These are phyloP conservation scores for Fusarium fracticaudum DNA, from an alignment of 2,329 filamentous ascomycete genomes.

Conservation along the genomic window DNA sequence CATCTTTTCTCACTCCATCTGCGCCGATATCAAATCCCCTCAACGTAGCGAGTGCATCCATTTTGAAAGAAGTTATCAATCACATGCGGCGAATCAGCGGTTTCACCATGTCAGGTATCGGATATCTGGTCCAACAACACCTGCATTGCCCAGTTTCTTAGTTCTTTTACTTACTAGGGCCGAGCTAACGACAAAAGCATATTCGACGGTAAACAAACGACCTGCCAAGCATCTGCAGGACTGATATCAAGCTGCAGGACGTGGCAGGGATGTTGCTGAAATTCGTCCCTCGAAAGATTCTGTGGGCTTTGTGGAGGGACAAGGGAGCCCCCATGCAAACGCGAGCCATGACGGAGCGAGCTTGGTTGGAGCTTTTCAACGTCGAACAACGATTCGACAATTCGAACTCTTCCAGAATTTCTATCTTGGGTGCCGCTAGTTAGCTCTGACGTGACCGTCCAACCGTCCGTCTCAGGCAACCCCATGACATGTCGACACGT, in stretches of 20 bases:
- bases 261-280: slow-evolving; percentile 22
- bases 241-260: slow-evolving; percentile 24
- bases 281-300: slow-evolving; percentile 24
- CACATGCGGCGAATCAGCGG: neutral
- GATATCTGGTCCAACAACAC: neutral
- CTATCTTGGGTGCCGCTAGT: slow-evolving; percentile 35
- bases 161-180: neutral
- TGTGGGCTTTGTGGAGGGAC: slow-evolving; percentile 38
- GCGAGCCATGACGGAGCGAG: slow-evolving; percentile 36
- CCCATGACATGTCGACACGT: slow-evolving; percentile 39
- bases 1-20: slow-evolving; percentile 15
- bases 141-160: neutral
- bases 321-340: slow-evolving; percentile 27
- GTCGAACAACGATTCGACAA: slow-evolving; percentile 41
- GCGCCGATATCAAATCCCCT: slow-evolving; percentile 3
- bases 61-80: neutral
- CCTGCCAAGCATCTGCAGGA: slow-evolving; percentile 29
- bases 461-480: slow-evolving; percentile 30
- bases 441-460: slow-evolving; percentile 40
- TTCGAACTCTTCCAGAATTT: slow-evolving; percentile 46
- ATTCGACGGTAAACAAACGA: slow-evolving; percentile 8
- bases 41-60: neutral
- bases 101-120: neutral
- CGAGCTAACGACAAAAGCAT: slow-evolving; percentile 11
- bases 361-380: slow-evolving; percentile 28